Percentiles rank a stretch among this genome's conserved stretches.
Evolutionary conservation across 2,329 filamentous ascomycete species (phyloP).

Genomic region (Fusarium miscanthi): DNA sequence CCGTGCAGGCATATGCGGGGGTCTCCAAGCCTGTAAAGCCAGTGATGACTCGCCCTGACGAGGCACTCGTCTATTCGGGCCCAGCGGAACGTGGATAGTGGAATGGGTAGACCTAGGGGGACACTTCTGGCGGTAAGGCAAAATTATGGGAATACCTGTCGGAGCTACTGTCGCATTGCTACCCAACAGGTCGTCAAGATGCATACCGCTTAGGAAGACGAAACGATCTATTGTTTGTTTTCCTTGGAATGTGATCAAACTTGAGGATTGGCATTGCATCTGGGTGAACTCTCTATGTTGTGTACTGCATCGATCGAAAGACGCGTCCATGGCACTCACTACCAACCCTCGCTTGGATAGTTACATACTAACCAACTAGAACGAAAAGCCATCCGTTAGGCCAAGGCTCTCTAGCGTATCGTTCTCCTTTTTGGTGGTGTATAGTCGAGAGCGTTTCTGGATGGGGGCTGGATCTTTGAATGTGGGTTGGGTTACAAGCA

Average conservation of each 20-base stretch:
- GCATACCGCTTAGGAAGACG: constrained; percentile 32
- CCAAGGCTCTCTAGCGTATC: constrained; percentile 23
- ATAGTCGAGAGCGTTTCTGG: constrained; percentile 6
- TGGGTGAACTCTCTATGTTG: background rate
- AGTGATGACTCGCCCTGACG: constrained; percentile 38
- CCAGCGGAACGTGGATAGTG: constrained; percentile 31
- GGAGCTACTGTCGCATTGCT: constrained; percentile 46
- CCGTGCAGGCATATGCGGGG: constrained; percentile 44
- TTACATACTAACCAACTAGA: background rate
- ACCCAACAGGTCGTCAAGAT: constrained; percentile 39
- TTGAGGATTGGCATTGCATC: background rate
- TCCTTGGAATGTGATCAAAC: constrained; percentile 19
- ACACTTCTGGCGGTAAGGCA: constrained; percentile 32
- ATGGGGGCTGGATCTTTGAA: constrained; percentile 9
- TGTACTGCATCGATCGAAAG: background rate
- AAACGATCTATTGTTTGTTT: constrained; percentile 15
- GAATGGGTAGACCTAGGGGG: constrained; percentile 29
- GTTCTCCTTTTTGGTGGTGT: constrained; percentile 17
- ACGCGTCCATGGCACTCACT: constrained; percentile 15
- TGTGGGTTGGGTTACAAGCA: constrained; percentile 18
- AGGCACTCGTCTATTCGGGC: constrained; percentile 30
- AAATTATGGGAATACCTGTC: constrained; percentile 35
- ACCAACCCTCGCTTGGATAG: constrained; percentile 12
- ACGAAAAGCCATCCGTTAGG: constrained; percentile 22
- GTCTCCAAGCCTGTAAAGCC: constrained; percentile 35